Evolutionary conservation across 1,284 basidiomycete genomes (phyloP), one percentile per base, ranked within the genome.

Genomic region (Coniferiporia sulphurascens): DNA sequence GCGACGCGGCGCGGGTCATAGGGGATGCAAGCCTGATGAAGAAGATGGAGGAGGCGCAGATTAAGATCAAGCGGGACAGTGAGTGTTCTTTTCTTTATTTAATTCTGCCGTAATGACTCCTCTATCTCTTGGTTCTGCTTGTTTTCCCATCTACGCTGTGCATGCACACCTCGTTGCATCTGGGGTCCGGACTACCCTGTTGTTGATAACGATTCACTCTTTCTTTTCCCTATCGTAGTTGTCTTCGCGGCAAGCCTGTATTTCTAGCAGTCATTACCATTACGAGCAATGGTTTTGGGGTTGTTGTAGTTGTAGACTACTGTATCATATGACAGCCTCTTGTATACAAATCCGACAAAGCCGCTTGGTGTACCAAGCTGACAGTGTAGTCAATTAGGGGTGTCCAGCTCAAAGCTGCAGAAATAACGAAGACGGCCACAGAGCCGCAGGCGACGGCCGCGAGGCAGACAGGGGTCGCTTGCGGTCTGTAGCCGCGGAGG

Each of bases 41-140:
- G 71, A 99, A 99, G 75, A 98, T 99, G 93, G 96, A 98, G 70
- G 91, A 91, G 66, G 89, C 92, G 0, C 95, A 98, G 70, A 83
- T 86, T 19, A 89, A 91, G 70, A 98, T 99, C 68, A 95, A 95
- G 73, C 79, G 95, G 70, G 95, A 98, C 72, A 95, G 92, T 93
- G 72, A 81, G 91, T 80, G 17, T 41, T 3, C 35, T 17, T 8
- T 52, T 15, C 27, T 27, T 27, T 27, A 27, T 48, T 27, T 32
- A n/a, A 8, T 21, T n/a, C 21, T 12, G 22, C 34, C 34, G 19
- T 21, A n/a, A 51, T 34, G 19, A 27, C 27, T 36, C 8, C 27
- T 43, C 17, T 35, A 38, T 34, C 27, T 19, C 19, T 13, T 48
- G 12, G 48, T 51, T 51, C 41, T 48, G 48, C 52, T 55, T 36